A percentile compares a stretch with the other conserved stretches of the same genome.
These are phyloP conservation scores for Fusarium ambrosium DNA, from an alignment of 2,329 filamentous ascomycete species.

Conservation along the genomic window DNA sequence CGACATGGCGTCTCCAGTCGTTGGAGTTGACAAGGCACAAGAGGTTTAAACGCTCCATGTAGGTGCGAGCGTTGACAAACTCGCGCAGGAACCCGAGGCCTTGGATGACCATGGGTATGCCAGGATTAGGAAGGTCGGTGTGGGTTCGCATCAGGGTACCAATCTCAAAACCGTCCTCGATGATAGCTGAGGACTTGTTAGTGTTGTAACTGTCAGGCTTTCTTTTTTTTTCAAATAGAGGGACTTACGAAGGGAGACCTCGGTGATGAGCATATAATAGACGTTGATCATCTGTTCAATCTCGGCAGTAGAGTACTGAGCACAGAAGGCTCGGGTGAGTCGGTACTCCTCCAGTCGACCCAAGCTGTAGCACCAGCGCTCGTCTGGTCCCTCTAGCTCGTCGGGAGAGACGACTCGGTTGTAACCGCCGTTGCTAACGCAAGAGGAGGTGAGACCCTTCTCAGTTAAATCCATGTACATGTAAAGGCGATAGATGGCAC, in stretches of 20 bases:
- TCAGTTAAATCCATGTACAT: constrained; percentile 8
- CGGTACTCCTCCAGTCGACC: constrained; percentile 2
- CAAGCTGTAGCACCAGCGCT: neutral
- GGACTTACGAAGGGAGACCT: constrained; percentile 11
- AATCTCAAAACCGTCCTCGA: constrained; percentile 19
- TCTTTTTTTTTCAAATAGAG: too few species aligned
- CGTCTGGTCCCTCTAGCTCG: neutral
- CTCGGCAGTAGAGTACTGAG: constrained; percentile 7
- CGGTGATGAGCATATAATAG: neutral
- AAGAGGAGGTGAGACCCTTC: neutral
- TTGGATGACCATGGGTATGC: neutral
- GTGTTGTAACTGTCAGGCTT: neutral
- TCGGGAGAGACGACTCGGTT: neutral
- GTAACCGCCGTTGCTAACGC: neutral
- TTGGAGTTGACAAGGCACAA: neutral
- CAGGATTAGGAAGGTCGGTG: too few species aligned
- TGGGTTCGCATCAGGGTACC: neutral
- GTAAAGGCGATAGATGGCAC: constrained; percentile 18
- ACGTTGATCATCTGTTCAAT: constrained; percentile 12
- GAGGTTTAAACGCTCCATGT: neutral
- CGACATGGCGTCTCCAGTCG: neutral
- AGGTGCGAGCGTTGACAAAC: constrained; percentile 7
- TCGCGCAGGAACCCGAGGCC: constrained; percentile 10
- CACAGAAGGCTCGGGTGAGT: neutral
- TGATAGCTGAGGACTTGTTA: neutral